These are phyloP conservation scores for Beauveria caledonica DNA, from an alignment of 2,329 filamentous ascomycete species.

Conservation along the genomic window DNA sequence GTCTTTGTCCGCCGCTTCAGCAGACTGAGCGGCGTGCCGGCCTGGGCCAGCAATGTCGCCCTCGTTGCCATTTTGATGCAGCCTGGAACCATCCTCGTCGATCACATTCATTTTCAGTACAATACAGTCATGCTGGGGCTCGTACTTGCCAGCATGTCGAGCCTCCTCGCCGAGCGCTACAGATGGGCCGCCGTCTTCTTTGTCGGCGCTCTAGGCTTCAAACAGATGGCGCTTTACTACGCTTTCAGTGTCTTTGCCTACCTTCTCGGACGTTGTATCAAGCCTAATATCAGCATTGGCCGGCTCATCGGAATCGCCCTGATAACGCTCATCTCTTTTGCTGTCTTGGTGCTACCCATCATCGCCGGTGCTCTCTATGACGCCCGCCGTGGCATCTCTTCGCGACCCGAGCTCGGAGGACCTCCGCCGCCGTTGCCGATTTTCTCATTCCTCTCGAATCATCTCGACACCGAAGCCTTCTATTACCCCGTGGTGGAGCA, in stretches of 20 bases:
- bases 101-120: slow-evolving; percentile 96
- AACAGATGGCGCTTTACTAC: slow-evolving; percentile 99
- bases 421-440: slow-evolving; percentile 55
- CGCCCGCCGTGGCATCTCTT: slow-evolving; percentile 52
- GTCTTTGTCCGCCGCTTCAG: slow-evolving; percentile 80
- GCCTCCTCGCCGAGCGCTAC: slow-evolving; percentile 73
- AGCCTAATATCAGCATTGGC: slow-evolving; percentile 57
- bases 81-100: slow-evolving; percentile 80
- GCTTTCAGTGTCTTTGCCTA: slow-evolving; percentile 89
- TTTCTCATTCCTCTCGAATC: slow-evolving; percentile 48
- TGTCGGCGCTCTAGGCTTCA: slow-evolving; percentile 88
- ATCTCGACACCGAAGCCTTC: slow-evolving; percentile 55
- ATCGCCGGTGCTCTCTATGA: slow-evolving; percentile 65
- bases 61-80: slow-evolving; percentile 89
- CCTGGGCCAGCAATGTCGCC: slow-evolving; percentile 77
- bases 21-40: slow-evolving; percentile 64
- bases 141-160: slow-evolving; percentile 77
- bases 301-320: slow-evolving; percentile 69
- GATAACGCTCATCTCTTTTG: slow-evolving; percentile 65
- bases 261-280: slow-evolving; percentile 77
- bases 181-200: slow-evolving; percentile 93
- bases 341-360: slow-evolving; percentile 66
- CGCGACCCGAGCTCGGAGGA: slow-evolving; percentile 47
- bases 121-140: slow-evolving; percentile 98
- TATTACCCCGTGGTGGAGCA: slow-evolving; percentile 73